Base-by-base conservation (phyloP, 331 rosid genomes). In the Rhamnella rubrinervis region DNA sequence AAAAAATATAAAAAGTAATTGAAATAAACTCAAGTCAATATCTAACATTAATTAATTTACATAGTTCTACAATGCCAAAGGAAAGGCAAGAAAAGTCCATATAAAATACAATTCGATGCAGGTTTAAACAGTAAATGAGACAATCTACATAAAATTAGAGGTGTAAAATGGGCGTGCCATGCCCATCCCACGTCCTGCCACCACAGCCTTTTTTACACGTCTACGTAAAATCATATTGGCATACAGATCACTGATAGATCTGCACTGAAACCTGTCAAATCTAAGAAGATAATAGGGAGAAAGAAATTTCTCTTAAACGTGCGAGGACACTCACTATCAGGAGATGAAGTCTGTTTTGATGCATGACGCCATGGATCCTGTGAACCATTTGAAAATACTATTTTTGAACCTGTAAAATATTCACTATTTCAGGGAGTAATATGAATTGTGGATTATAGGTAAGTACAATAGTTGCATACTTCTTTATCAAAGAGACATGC, bases 361-460 rank as follows among this genome's bases (percentile, higher is more conserved):
- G 98, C 98, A 50, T 73, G 97, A 73, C 98, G 98, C 98, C 98
- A 93, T n/a, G 98, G 98, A 80, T 93, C 98, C 75, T 93, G 98
- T 4, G 98, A 91, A 66, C 98, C 97, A 61, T 93, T 91, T 65
- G 92, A 65, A 70, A 93, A 93, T 62, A 93, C 75, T 75, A 93
- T 93, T 75, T 90, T 93, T 51, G 97, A 82, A 72, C 98, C 98
- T 93, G 87, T 72, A 63, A 49, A 60, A n/a, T 10, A 44, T 31
- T 31, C 35, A 31, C 35, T 31, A 31, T 31, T 31, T 31, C 40
- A 49, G 55, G 19, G 14, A 18, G n/a, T 49, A 1, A 49, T 49
- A n/a, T 49, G 53, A 26, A 26, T 26, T 26, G 31, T 26, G 2
- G 31, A 26, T 26, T 26, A 26, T 26, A 26, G 31, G 31, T 26